Base-by-base conservation (phyloP, 805 yeast genomes). In the Cyberlindnera samutprakarnensis region DNA sequence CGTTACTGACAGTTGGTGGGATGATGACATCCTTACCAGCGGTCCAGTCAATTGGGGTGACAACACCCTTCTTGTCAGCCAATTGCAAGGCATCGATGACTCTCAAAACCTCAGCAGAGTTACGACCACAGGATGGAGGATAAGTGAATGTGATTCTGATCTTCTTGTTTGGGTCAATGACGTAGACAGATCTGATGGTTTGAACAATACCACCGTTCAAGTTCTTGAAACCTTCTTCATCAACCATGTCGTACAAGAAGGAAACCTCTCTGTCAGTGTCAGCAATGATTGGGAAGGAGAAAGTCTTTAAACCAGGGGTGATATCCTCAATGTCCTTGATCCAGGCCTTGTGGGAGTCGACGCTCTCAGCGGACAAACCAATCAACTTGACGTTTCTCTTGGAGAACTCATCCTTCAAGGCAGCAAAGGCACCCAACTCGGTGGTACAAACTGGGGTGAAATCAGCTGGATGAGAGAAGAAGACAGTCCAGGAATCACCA, bases 401-500 rank as follows among this genome's bases (percentile, higher is more conserved):
- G 54, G 78, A 76, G 52, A 87, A 87, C 60, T 87, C 95, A 34
- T 87, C 85, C 66, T 85, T 83, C 62, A 86, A 73, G 50, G 77
- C 72, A 43, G 95, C 87, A 52, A 87, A 88, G 14, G 95, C 95
- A 47, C 96, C 95, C 54, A 87, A 71, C 67, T 87, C 96, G 36
- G 96, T 87, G 53, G 96, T 88, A 63, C 96, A 87, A 35, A 87
- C 95, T 29, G 96, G 96, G 14, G 96, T 87, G 70, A 85, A 88
- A 61, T 87, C 96, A 35, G 87, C 95, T 41, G 96, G 96, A 61
- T 87, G 96, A 17, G 94, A 83, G 65, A 87, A 87, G 53, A 87
- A 68, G 31, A 87, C 78, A 29, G 79, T 77, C 96, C 96, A 87
- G 28, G 78, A 72, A 62, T 81, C 75, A 30, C 90, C 90, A 47